Evolutionary conservation across 2,329 filamentous ascomycete genomes (phyloP).

Genomic region (Annulohypoxylon truncatum): DNA sequence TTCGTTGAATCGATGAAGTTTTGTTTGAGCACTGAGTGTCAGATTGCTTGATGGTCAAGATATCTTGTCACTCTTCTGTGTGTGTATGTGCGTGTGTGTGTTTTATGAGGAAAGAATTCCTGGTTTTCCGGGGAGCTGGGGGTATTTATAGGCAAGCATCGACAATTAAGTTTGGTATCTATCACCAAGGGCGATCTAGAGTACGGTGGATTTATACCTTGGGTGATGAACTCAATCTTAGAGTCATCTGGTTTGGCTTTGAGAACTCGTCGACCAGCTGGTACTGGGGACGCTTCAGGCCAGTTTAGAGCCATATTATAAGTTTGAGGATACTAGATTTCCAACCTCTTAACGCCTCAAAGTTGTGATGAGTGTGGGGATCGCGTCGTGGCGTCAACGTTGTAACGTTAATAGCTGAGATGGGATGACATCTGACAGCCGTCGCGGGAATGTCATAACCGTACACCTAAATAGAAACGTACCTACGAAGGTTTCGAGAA

Average conservation of each 20-base stretch:
- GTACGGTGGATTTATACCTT: background rate
- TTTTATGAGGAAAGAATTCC: background rate
- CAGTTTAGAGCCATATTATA: too few relatives aligned
- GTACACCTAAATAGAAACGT: background rate
- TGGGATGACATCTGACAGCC: constrained; percentile 5
- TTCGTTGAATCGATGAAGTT: background rate
- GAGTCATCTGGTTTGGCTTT: background rate
- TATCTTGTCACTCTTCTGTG: background rate
- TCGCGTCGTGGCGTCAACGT: background rate
- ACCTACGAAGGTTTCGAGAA: background rate
- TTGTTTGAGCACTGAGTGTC: background rate
- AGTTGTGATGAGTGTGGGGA: background rate
- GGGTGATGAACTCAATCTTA: background rate
- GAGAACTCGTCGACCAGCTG: too few relatives aligned
- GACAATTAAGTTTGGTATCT: background rate
- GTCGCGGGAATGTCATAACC: background rate
- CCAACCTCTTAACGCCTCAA: background rate
- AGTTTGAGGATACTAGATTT: background rate
- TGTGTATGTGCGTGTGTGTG: background rate
- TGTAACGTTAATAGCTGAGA: background rate
- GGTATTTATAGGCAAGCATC: background rate
- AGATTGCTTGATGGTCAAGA: background rate
- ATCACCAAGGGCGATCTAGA: background rate
- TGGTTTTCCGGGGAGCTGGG: background rate
- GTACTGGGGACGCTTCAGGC: too few relatives aligned